A percentile compares a stretch with the other conserved stretches of the same genome.
Evolutionary conservation across 75 land plant genomes (phyloP).

Genomic region (Azolla pinnata): DNA sequence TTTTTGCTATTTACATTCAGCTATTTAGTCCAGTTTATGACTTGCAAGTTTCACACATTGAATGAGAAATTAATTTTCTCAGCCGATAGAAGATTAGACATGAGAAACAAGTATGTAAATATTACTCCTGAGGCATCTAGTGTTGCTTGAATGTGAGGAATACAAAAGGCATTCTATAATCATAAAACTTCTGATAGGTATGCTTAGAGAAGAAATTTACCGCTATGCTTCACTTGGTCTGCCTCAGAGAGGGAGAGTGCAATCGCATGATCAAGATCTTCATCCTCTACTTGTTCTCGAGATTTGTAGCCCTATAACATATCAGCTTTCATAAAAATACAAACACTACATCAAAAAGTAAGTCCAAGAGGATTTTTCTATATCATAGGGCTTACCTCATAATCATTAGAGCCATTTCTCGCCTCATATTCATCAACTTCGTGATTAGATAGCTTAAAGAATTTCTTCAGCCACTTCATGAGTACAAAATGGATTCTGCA

Average conservation of each 20-base stretch:
- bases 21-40: too few species aligned
- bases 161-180: too few species aligned
- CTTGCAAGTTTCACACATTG: too few species aligned
- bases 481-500: too few species aligned
- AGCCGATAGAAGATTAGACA: too few species aligned
- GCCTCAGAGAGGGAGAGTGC: conserved; percentile 66
- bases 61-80: too few species aligned
- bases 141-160: too few species aligned
- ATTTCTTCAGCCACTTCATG: conserved; percentile 52
- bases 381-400: conserved; percentile 23
- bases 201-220: too few species aligned
- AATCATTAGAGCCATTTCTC: background rate
- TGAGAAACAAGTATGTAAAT: too few species aligned
- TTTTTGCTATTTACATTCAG: too few species aligned
- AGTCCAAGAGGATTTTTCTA: background rate
- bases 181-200: too few species aligned
- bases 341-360: background rate
- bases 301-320: conserved; percentile 32
- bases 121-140: too few species aligned
- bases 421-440: background rate
- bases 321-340: background rate
- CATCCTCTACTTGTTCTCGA: conserved; percentile 31
- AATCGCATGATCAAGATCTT: conserved; percentile 74
- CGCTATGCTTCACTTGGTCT: conserved; percentile 29
- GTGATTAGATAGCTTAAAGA: conserved; percentile 29